Conservation (phyloP, 352 stramenopile species). For the Aphanomyces euteiches region DNA sequence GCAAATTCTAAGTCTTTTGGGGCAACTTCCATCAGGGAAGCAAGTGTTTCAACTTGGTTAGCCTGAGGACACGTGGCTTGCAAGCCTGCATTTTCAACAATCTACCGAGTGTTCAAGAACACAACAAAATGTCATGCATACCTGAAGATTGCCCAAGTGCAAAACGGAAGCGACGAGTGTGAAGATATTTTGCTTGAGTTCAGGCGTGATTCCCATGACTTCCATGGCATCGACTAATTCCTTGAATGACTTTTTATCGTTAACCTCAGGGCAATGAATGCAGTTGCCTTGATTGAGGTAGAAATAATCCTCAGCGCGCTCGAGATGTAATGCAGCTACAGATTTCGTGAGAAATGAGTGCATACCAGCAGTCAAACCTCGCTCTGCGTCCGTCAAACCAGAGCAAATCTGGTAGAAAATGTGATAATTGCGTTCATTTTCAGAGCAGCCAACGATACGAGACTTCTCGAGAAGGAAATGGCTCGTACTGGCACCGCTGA, state of each 20-base stretch:
- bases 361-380: constrained; percentile 39
- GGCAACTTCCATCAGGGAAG: constrained; percentile 84
- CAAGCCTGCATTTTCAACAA: constrained; percentile 82
- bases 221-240: constrained; percentile 90
- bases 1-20: constrained; percentile 79
- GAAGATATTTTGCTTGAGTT: constrained; percentile 93
- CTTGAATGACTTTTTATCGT: constrained; percentile 94
- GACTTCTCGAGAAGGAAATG: constrained; percentile 99
- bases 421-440: constrained; percentile 97
- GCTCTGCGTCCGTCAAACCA: constrained; percentile 63
- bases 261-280: constrained; percentile 89
- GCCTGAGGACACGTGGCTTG: constrained; percentile 63
- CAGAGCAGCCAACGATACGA: constrained; percentile 90
- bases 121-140: constrained; percentile 37
- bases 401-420: constrained; percentile 98
- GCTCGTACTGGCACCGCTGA: constrained; percentile 90
- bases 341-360: constrained; percentile 29
- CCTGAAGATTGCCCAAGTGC: constrained; percentile 95
- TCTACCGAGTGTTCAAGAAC: constrained; percentile 68
- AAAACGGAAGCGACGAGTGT: constrained; percentile 94
- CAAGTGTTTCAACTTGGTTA: constrained; percentile 66
- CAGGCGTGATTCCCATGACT: constrained; percentile 83
- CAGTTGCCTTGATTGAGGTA: constrained; percentile 94
- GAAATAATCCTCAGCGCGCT: constrained; percentile 85
- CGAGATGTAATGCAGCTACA: constrained; percentile 57